Percentiles rank a stretch among this genome's conserved stretches.
Evolutionary conservation across 1,284 basidiomycete species (phyloP).

Genomic region (Pisolithus thermaeus): DNA sequence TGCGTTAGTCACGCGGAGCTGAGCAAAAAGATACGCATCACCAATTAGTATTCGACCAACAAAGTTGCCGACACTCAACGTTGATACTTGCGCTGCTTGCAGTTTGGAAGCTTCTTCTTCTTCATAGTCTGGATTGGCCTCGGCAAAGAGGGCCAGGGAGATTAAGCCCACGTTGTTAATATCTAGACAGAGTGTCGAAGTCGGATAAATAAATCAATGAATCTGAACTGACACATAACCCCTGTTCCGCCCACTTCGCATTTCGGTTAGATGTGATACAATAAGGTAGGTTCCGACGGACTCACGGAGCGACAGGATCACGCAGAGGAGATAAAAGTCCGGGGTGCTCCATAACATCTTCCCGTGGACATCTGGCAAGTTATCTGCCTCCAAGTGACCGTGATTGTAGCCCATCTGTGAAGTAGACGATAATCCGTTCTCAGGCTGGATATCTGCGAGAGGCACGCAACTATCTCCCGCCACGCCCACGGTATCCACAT

Average conservation of each 20-base stretch:
- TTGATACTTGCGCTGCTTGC: constrained; percentile 85
- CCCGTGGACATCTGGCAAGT: constrained; percentile 42
- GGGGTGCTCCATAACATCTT: constrained; percentile 37
- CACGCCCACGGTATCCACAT: constrained; percentile 21
- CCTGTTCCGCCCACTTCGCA: constrained; percentile 78
- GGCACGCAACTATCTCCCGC: constrained; percentile 11
- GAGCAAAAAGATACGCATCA: constrained; percentile 13
- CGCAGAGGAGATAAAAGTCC: constrained; percentile 76
- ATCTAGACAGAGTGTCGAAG: constrained; percentile 38
- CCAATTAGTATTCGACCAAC: constrained; percentile 77
- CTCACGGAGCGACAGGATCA: constrained; percentile 65
- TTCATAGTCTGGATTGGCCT: constrained; percentile 60
- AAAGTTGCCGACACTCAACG: constrained; percentile 82
- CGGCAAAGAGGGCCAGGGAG: constrained; percentile 76
- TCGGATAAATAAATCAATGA: background rate
- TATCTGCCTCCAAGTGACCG: constrained; percentile 2
- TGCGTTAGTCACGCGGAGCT: background rate
- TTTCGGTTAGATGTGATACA: constrained; percentile 2
- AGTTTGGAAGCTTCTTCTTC: constrained; percentile 60
- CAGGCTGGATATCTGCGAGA: constrained; percentile 11
- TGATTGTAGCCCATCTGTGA: constrained; percentile 9
- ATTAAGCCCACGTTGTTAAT: constrained; percentile 95
- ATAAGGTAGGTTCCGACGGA: constrained; percentile 7
- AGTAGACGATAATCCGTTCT: constrained; percentile 7
- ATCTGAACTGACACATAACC: constrained; percentile 69